Conservation (phyloP, 306 rosid species). For the Quercus bicolor region DNA sequence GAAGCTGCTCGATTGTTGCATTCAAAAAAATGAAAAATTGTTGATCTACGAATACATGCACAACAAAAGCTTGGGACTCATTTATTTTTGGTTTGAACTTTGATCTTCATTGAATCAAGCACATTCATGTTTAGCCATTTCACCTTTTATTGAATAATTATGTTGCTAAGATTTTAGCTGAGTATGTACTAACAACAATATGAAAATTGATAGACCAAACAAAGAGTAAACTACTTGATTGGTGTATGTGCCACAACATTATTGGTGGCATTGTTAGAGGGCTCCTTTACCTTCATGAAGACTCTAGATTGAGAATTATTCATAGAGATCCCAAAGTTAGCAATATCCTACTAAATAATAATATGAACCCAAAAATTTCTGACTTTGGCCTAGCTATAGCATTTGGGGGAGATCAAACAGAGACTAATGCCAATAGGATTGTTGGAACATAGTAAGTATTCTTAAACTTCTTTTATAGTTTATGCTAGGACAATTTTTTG, state of each 20-base stretch:
- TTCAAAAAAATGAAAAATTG: not conserved
- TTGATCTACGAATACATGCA: not conserved
- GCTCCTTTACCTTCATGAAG: not conserved
- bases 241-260: not conserved
- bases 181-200: not conserved
- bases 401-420: not conserved
- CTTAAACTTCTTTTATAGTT: no score
- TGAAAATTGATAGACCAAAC: not conserved
- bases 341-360: no score
- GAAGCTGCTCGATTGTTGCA: not conserved
- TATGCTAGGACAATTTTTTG: no score
- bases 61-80: not conserved
- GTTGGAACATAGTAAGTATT: no score
- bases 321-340: no score
- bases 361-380: no score
- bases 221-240: not conserved
- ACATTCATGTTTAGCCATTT: not conserved
- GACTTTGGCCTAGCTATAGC: no score
- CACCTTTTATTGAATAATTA: not conserved
- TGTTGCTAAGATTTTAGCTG: not conserved
- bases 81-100: not conserved
- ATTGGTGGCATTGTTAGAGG: not conserved
- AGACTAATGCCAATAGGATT: no score
- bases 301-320: no score
- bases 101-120: no score